Evolutionary conservation across 176 grass and related monocot genomes (phyloP).

Genomic region (Lolium multiflorum): DNA sequence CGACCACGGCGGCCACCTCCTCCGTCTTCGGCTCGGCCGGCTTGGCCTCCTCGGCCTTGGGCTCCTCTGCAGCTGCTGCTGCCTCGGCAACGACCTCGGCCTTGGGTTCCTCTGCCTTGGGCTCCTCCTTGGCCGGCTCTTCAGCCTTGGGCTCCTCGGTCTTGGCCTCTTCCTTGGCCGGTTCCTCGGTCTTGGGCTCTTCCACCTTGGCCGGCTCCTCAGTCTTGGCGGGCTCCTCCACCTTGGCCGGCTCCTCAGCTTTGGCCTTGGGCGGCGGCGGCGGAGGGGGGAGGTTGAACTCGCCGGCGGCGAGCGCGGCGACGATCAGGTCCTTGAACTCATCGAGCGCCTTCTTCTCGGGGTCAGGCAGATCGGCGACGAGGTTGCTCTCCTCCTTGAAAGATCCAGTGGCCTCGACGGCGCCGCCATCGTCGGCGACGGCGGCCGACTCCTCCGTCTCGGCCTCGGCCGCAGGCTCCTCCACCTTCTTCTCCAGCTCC

Average conservation of each 20-base stretch:
- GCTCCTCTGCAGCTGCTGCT: slow-evolving; percentile 35
- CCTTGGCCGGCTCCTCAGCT: slow-evolving; percentile 52
- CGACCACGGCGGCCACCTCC: background rate
- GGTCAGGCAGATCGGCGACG: slow-evolving; percentile 69
- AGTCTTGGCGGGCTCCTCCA: slow-evolving; percentile 28
- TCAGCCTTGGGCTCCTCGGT: slow-evolving; percentile 36
- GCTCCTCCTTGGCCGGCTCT: slow-evolving; percentile 30
- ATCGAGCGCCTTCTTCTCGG: slow-evolving; percentile 92
- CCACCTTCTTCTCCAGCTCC: slow-evolving; percentile 43
- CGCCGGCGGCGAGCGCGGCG: slow-evolving; percentile 70
- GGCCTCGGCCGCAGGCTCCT: slow-evolving; percentile 30
- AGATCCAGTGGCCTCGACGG: slow-evolving; percentile 49
- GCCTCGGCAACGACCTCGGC: slow-evolving; percentile 16
- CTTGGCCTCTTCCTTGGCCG: slow-evolving; percentile 20
- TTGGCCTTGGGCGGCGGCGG: slow-evolving; percentile 55
- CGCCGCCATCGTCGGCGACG: slow-evolving; percentile 38
- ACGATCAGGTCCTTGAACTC: slow-evolving; percentile 85
- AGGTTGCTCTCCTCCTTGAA: slow-evolving; percentile 98
- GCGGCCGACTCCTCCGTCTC: slow-evolving; percentile 48
- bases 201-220: slow-evolving; percentile 59
- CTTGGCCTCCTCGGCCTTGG: slow-evolving; percentile 41
- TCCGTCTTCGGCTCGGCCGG: slow-evolving; percentile 4
- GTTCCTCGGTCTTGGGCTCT: slow-evolving; percentile 46
- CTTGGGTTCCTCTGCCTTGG: slow-evolving; percentile 35
- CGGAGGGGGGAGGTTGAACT: slow-evolving; percentile 78